Evolutionary conservation across 1,284 basidiomycete species (phyloP).

Genomic region (Ustilago curta): DNA sequence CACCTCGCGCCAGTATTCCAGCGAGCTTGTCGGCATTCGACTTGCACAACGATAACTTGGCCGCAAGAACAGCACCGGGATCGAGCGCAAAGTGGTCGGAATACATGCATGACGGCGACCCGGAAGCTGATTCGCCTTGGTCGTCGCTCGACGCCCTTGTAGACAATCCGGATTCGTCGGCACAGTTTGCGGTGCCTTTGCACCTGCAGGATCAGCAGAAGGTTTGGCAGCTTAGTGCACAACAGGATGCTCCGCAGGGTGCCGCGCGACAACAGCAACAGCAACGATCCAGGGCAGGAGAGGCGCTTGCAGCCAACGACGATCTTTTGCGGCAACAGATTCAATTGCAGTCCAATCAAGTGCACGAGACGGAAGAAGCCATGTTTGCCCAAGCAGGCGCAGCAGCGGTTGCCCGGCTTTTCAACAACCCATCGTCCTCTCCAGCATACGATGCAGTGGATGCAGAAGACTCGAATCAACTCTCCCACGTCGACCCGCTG

Average conservation of each 20-base stretch:
- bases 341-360: constrained; percentile 5
- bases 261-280: neutral
- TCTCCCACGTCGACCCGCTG: constrained; percentile 77
- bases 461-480: constrained; percentile 4
- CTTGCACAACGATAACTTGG: too few relatives aligned
- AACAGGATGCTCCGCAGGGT: neutral
- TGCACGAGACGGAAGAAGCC: constrained; percentile 16
- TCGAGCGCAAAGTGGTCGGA: constrained; percentile 43
- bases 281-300: neutral
- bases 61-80: neutral
- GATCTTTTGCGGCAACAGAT: constrained; percentile 25
- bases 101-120: constrained; percentile 44
- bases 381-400: constrained; percentile 44
- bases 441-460: neutral
- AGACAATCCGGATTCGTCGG: constrained; percentile 45
- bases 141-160: constrained; percentile 56
- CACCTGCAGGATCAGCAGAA: constrained; percentile 22
- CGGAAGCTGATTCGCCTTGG: constrained; percentile 57
- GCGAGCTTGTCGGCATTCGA: neutral
- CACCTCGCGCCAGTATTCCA: constrained; percentile 11
- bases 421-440: neutral
- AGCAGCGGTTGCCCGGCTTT: constrained; percentile 20
- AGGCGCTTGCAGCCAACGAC: constrained; percentile 31
- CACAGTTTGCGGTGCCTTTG: constrained; percentile 40
- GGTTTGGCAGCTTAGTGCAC: constrained; percentile 20